Evolutionary conservation across 179 eudicot species (phyloP).

Genomic region (Silene coronaria): DNA sequence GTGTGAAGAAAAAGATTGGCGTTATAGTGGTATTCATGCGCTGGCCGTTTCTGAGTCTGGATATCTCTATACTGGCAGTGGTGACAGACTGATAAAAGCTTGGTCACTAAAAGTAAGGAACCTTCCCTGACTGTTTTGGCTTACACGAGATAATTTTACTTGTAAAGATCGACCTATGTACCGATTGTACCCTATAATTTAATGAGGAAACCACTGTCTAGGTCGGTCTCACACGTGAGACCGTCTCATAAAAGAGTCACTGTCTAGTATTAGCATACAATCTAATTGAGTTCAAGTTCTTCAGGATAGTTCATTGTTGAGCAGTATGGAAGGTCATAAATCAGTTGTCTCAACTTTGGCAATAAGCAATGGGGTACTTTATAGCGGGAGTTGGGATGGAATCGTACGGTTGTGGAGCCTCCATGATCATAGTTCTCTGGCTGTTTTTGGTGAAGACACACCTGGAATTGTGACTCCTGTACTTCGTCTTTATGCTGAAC

Average conservation of each 20-base stretch:
- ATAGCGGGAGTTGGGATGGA: conserved; percentile 97
- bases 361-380: conserved; percentile 58
- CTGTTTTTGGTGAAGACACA: conserved; percentile 57
- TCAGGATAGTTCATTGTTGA: conserved; percentile 60
- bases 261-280: neutral
- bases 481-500: conserved; percentile 58
- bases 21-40: conserved; percentile 89
- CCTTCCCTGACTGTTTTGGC: neutral
- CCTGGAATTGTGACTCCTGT: conserved; percentile 55
- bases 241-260: neutral
- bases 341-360: conserved; percentile 72
- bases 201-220: neutral
- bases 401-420: conserved; percentile 84
- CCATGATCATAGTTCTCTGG: conserved; percentile 71
- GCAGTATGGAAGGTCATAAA: conserved; percentile 79
- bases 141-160: neutral
- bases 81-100: conserved; percentile 80
- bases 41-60: conserved; percentile 63
- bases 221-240: neutral
- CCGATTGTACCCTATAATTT: neutral
- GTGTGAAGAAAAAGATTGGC: conserved; percentile 82
- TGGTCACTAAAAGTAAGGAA: conserved; percentile 69
- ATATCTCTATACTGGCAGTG: conserved; percentile 74
- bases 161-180: neutral
- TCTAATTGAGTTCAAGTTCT: neutral